Conservation (phyloP, 371 early-diverging fungal species). For the Mortierella sp. region DNA sequence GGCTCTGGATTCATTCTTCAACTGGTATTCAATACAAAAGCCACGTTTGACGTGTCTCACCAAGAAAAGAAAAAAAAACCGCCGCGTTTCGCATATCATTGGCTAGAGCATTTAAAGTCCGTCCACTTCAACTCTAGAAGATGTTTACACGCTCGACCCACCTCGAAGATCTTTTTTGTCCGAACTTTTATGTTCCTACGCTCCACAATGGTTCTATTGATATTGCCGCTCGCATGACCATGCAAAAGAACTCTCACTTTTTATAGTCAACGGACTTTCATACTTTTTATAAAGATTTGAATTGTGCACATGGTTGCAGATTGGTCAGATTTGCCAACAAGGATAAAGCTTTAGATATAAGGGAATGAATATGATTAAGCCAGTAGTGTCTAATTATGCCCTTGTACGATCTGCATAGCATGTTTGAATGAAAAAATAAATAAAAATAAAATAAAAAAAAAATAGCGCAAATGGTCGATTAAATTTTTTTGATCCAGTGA, state of each 20-base stretch:
- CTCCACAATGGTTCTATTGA: neutral
- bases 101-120: neutral
- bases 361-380: neutral
- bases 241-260: neutral
- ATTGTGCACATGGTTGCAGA: neutral
- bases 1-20: no score
- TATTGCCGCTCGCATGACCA: neutral
- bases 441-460: neutral
- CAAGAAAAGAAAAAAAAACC: neutral
- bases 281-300: neutral
- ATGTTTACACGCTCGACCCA: constrained; percentile 5
- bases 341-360: neutral
- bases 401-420: neutral
- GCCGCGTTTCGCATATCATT: neutral
- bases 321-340: neutral
- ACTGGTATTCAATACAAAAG: neutral
- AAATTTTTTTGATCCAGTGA: constrained; percentile 16
- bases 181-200: neutral
- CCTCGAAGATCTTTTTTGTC: neutral
- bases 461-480: constrained; percentile 10
- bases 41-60: neutral
- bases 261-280: neutral
- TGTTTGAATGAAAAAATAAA: neutral
- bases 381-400: no score
- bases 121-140: neutral